These are phyloP conservation scores for Chlamydomonas eustigma DNA, from an alignment of 139 green algal species.

Conservation along the genomic window DNA sequence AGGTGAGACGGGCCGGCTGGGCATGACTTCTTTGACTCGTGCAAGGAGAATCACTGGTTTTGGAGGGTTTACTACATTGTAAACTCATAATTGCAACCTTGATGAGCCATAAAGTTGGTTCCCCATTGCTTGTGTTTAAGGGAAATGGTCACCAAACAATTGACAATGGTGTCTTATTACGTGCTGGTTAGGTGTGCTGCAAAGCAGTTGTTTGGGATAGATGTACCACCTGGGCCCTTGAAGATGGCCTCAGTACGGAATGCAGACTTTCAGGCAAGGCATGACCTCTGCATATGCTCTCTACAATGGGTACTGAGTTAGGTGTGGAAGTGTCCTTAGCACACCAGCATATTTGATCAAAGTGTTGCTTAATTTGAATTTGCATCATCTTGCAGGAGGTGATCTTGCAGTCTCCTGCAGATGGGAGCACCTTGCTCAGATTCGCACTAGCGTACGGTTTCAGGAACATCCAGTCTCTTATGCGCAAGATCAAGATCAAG, in stretches of 20 bases:
- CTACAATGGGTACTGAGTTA: too few relatives aligned
- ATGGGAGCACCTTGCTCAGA: conserved; percentile 48
- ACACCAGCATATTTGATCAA: too few relatives aligned
- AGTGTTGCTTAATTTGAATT: too few relatives aligned
- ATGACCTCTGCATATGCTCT: background rate
- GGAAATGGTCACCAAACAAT: too few relatives aligned
- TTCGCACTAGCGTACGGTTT: conserved; percentile 90
- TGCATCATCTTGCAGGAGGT: conserved; percentile 1
- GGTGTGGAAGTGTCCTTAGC: too few relatives aligned
- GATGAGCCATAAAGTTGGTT: too few relatives aligned
- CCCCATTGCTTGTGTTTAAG: too few relatives aligned
- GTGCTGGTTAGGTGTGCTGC: conserved; percentile 55
- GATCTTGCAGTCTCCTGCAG: conserved; percentile 23
- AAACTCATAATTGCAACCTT: too few relatives aligned
- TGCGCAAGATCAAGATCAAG: conserved; percentile 79
- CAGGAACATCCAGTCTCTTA: conserved; percentile 93
- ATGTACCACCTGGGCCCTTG: conserved; percentile 64
- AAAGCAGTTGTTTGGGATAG: conserved; percentile 57
- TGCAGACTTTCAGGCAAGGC: conserved; percentile 11
- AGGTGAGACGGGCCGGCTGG: background rate
- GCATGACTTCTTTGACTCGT: background rate
- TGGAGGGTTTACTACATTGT: too few relatives aligned
- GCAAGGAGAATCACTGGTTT: background rate
- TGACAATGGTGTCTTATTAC: too few relatives aligned
- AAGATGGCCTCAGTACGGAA: conserved; percentile 45